Conservation (phyloP, 352 stramenopile genomes). For the Pythium aristosporum region DNA sequence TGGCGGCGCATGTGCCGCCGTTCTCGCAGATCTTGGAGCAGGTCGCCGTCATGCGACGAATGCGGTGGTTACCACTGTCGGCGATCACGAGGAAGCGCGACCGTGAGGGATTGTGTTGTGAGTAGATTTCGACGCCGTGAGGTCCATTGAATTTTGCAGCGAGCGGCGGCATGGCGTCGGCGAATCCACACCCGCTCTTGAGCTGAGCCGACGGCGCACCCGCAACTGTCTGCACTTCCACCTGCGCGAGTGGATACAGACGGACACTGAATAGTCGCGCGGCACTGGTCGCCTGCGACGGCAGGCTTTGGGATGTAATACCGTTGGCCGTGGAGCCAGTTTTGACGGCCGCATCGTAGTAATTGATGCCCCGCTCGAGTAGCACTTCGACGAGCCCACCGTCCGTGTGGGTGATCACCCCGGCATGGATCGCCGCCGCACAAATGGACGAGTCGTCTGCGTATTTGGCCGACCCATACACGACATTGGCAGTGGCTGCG, state of each 20-base stretch:
- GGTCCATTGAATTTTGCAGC: conserved; percentile 71
- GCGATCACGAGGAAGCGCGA: conserved; percentile 84
- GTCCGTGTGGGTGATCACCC: conserved; percentile 48
- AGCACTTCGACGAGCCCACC: conserved; percentile 75
- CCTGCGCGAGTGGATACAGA: conserved; percentile 40
- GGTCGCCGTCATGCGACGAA: conserved; percentile 87
- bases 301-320: conserved; percentile 54
- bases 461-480: conserved; percentile 81
- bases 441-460: conserved; percentile 91
- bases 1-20: conserved; percentile 80
- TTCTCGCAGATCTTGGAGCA: conserved; percentile 96
- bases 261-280: conserved; percentile 61
- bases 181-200: conserved; percentile 83
- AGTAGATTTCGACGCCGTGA: conserved; percentile 66
- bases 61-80: conserved; percentile 92
- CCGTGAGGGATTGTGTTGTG: conserved; percentile 47
- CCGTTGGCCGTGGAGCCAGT: conserved; percentile 52
- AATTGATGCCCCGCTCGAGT: conserved; percentile 51
- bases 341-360: conserved; percentile 22
- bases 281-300: conserved; percentile 23
- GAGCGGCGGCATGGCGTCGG: conserved; percentile 84
- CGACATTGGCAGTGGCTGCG: conserved; percentile 29
- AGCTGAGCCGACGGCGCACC: conserved; percentile 81
- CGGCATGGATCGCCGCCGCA: conserved; percentile 88
- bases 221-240: conserved; percentile 91